Evolutionary conservation across 305 asterid species (phyloP).

Genomic region (Solanum chacoense): DNA sequence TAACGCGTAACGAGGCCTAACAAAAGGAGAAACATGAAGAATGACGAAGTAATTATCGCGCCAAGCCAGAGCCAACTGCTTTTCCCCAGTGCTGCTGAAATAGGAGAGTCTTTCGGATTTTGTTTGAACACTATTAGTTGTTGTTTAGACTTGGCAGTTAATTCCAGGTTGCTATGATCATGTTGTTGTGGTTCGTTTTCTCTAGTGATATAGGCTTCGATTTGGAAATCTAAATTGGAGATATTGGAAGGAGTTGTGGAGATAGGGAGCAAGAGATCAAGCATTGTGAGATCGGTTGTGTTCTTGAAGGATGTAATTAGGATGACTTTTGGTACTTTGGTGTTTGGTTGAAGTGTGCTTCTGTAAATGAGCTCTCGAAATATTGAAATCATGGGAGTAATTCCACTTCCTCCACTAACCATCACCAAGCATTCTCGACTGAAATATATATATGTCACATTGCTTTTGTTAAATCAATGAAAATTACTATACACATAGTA

Average conservation of each 20-base stretch:
- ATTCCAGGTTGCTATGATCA: not conserved
- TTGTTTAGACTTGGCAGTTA: not conserved
- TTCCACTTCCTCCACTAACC: constrained; percentile 49
- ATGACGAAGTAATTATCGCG: constrained; percentile 43
- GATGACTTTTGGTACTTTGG: constrained; percentile 19
- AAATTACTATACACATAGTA: not conserved
- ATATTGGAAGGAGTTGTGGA: constrained; percentile 19
- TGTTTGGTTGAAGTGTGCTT: not conserved
- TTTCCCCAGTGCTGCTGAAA: constrained; percentile 34
- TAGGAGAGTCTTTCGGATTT: constrained; percentile 23
- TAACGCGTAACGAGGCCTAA: constrained; percentile 30
- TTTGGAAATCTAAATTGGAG: constrained; percentile 26
- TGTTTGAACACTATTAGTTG: constrained; percentile 28
- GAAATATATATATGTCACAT: not conserved
- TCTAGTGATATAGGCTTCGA: constrained; percentile 44
- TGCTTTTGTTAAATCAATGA: not conserved
- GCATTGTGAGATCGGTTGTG: constrained; percentile 40
- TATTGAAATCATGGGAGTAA: constrained; percentile 38
- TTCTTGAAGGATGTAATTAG: constrained; percentile 49
- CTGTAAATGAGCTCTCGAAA: constrained; percentile 26
- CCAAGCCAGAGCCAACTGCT: constrained; percentile 67
- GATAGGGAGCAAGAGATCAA: constrained; percentile 39
- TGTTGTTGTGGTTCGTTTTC: constrained; percentile 15
- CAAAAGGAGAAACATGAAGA: constrained; percentile 35
- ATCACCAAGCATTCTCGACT: constrained; percentile 24